Conservation (phyloP, 2,329 filamentous ascomycete genomes). For the Microsporum ferrugineum region DNA sequence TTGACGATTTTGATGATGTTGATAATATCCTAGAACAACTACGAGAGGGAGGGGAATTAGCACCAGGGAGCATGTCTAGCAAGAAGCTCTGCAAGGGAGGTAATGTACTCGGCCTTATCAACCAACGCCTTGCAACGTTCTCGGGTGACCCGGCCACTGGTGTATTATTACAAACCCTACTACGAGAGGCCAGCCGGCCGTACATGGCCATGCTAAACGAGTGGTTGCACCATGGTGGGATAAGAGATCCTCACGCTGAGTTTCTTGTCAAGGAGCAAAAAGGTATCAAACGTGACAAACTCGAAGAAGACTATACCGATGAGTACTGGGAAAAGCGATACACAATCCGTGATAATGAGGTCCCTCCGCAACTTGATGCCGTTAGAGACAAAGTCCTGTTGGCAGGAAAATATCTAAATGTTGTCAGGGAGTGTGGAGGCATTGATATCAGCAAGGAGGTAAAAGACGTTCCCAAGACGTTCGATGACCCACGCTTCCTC, state of each 20-base stretch:
- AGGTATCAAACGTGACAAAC: conserved; percentile 77
- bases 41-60: conserved; percentile 71
- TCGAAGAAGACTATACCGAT: conserved; percentile 95
- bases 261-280: conserved; percentile 94
- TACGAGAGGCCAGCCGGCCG: conserved; percentile 79
- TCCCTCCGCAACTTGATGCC: conserved; percentile 80
- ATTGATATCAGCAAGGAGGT: conserved; percentile 86
- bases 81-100: conserved; percentile 97
- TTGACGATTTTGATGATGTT: conserved; percentile 69
- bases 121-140: conserved; percentile 73
- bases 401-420: conserved; percentile 94
- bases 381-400: conserved; percentile 91
- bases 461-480: conserved; percentile 76
- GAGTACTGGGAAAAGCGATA: conserved; percentile 99
- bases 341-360: conserved; percentile 79
- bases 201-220: conserved; percentile 99
- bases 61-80: conserved; percentile 63
- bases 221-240: conserved; percentile 92
- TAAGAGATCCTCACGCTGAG: conserved; percentile 85
- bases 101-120: conserved; percentile 78
- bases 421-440: conserved; percentile 91
- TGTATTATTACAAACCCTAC: conserved; percentile 64
- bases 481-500: conserved; percentile 82
- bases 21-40: conserved; percentile 89
- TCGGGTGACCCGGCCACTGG: conserved; percentile 86